These are phyloP conservation scores for Asclepias syriaca DNA, from an alignment of 257 asterid species.

Conservation along the genomic window DNA sequence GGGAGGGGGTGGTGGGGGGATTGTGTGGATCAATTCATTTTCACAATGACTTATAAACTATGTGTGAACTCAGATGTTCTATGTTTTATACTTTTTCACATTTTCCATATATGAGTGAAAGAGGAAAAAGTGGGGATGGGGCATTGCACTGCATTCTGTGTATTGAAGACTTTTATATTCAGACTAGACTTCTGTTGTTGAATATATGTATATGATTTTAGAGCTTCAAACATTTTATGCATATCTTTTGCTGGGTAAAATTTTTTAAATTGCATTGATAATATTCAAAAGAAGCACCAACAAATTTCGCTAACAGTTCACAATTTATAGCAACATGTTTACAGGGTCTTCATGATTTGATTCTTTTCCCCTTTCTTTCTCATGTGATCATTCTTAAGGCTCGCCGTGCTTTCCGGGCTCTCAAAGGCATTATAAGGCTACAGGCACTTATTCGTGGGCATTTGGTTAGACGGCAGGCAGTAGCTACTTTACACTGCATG, in stretches of 20 bases:
- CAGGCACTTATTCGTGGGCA: conserved; percentile 96
- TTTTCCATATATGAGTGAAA: neutral
- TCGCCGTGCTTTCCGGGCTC: conserved; percentile 88
- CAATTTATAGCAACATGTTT: neutral
- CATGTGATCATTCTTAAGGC: conserved; percentile 38
- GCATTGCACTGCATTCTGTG: neutral
- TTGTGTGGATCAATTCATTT: neutral
- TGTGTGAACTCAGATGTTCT: neutral
- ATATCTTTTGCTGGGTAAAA: neutral
- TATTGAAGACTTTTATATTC: neutral
- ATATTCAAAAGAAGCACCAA: neutral
- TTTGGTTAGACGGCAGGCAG: conserved; percentile 90
- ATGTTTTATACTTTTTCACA: neutral
- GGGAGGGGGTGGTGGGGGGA: neutral
- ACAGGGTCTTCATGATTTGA: neutral
- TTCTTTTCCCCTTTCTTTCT: neutral
- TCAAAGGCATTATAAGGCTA: conserved; percentile 86
- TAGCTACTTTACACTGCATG: conserved; percentile 74
- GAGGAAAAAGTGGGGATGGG: neutral
- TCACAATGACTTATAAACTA: neutral
- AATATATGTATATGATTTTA: neutral
- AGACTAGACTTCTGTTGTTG: neutral
- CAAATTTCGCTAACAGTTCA: neutral
- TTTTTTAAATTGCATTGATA: neutral
- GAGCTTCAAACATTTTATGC: neutral